Evolutionary conservation across 2,329 filamentous ascomycete species (phyloP), one percentile per base, ranked within the genome.

Genomic region (Alternaria sp.): DNA sequence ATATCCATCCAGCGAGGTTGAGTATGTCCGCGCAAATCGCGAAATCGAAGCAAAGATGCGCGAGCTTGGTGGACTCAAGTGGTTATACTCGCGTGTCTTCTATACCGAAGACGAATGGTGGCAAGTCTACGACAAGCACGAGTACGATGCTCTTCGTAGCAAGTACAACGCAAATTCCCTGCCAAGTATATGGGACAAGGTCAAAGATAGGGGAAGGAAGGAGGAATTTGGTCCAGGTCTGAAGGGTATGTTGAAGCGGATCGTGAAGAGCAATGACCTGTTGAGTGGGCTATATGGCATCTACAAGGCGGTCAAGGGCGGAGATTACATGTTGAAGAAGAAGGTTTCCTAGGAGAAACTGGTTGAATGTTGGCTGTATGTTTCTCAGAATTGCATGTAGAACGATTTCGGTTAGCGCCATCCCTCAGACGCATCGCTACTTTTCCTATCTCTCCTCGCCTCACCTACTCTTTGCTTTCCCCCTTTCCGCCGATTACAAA

Each of bases 71-170:
- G 93, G 92, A 3, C 87, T 91, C 82, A 96, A 96, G 81, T 95
- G 92, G 90, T 82, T 96, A 12, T 96, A 97, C 78, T 92, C 92
- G 3, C 91, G 94, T 72, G 90, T 92, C 0, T 96, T 93, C 80
- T 95, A 95, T 77, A 85, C 86, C n/a, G 86, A 91, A 72, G 80
- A 85, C 0, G 87, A 91, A 72, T 93, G 92, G 78, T 92, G 89
- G 89, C 70, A 80, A 34, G 81, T 88, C 53, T 92, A 92, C 74
- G 83, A 86, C 50, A 78, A 81, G 44, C 70, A 74, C 20, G 87
- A 84, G 84, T 92, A 93, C 74, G 85, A 91, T 32, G 80, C 72
- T 1, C 80, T 93, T 67, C 81, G 90, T 16, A 63, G 72, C 25
- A 90, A 89, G 73, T 92, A 91, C 77, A 75, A 83, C 49, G 90